Conservation (phyloP, 2,329 filamentous ascomycete genomes). For the Penicillium sp. region DNA sequence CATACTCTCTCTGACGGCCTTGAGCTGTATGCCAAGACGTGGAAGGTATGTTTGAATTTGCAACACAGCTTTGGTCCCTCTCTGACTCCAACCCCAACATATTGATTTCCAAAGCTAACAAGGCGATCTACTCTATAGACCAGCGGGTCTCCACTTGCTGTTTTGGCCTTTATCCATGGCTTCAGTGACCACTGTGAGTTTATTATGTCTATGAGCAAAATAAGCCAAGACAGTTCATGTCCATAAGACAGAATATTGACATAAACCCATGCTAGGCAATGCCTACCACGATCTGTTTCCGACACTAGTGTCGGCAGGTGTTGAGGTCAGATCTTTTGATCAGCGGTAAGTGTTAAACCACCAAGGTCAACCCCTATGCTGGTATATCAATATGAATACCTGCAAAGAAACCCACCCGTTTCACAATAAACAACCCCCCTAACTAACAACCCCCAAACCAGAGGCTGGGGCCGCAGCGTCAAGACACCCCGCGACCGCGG, state of each 20-base stretch:
- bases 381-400: neutral
- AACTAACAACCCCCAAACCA: slow-evolving; percentile 6
- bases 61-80: neutral
- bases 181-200: slow-evolving; percentile 73
- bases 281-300: slow-evolving; percentile 74
- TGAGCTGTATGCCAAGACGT: slow-evolving; percentile 61
- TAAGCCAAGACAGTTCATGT: neutral
- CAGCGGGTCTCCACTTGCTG: slow-evolving; percentile 54
- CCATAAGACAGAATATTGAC: neutral
- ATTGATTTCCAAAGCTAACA: neutral
- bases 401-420: neutral
- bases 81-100: neutral
- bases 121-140: neutral
- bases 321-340: slow-evolving; percentile 75
- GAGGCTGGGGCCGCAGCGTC: slow-evolving; percentile 79
- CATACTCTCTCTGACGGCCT: slow-evolving; percentile 52
- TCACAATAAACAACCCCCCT: no score
- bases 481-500: slow-evolving; percentile 62
- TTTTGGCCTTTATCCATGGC: slow-evolving; percentile 80
- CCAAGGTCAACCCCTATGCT: neutral
- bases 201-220: neutral
- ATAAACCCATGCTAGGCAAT: slow-evolving; percentile 51
- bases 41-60: slow-evolving; percentile 49
- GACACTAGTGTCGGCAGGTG: slow-evolving; percentile 65
- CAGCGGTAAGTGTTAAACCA: slow-evolving; percentile 54